phyloP scores from a whole-genome alignment of 352 stramenopile genomes.

The Globisporangium iwayamae region DNA sequence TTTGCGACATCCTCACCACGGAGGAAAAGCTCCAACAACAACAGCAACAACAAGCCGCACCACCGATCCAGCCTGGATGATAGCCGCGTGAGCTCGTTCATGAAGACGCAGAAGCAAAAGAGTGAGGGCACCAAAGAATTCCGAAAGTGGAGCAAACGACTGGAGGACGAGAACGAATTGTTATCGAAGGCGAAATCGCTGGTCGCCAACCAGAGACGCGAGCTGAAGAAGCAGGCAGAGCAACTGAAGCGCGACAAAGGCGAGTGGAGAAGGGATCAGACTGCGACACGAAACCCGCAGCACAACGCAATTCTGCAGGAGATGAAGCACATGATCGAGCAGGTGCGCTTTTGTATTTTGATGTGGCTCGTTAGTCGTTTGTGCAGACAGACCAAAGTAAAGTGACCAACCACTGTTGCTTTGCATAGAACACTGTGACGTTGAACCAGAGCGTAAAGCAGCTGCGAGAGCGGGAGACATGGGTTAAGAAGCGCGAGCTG shows the following conservation, averaged over 20 bases:
- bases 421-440: constrained; percentile 29
- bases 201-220: constrained; percentile 41
- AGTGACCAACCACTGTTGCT: neutral
- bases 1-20: constrained; percentile 4
- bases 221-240: constrained; percentile 47
- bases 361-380: neutral
- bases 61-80: neutral
- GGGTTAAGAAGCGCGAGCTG: constrained; percentile 42
- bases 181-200: constrained; percentile 41
- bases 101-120: constrained; percentile 7
- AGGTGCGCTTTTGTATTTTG: constrained; percentile 22
- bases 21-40: constrained; percentile 11
- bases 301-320: constrained; percentile 41
- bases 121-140: constrained; percentile 14
- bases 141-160: constrained; percentile 41
- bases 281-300: constrained; percentile 2
- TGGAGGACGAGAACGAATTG: constrained; percentile 43
- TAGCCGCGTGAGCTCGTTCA: neutral
- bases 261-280: constrained; percentile 44
- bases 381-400: neutral
- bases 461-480: constrained; percentile 43
- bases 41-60: constrained; percentile 9
- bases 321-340: constrained; percentile 64
- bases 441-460: constrained; percentile 49
- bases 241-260: constrained; percentile 49